Evolutionary conservation across 1,139 yeast species (phyloP).

Genomic region (Debaryomycetaceae sp.): DNA sequence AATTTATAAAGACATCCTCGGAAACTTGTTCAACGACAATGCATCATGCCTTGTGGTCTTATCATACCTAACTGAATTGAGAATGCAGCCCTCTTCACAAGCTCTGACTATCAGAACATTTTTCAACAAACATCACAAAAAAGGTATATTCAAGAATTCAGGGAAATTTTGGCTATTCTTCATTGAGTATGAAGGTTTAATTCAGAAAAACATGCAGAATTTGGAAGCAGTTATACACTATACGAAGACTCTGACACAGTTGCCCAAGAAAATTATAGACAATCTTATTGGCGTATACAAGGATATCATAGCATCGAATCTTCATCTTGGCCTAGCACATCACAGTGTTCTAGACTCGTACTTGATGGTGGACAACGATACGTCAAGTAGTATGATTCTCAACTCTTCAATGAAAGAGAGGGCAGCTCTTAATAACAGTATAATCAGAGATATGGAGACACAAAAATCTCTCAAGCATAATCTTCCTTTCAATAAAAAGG

Average conservation of each 20-base stretch:
- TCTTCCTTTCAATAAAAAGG: slow-evolving; percentile 13
- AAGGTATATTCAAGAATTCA: slow-evolving; percentile 34
- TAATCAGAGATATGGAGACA: slow-evolving; percentile 13
- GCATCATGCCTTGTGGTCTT: slow-evolving; percentile 25
- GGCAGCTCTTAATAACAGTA: slow-evolving; percentile 18
- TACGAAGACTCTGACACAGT: slow-evolving; percentile 37
- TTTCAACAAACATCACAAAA: slow-evolving; percentile 39
- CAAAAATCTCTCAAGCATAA: slow-evolving; percentile 5
- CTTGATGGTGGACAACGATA: slow-evolving; percentile 20
- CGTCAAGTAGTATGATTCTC: slow-evolving; percentile 24
- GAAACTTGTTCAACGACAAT: slow-evolving; percentile 26
- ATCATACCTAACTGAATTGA: slow-evolving; percentile 14
- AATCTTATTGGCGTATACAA: slow-evolving; percentile 22
- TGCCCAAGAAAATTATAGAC: slow-evolving; percentile 49
- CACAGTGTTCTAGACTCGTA: slow-evolving; percentile 13
- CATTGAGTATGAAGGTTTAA: slow-evolving; percentile 49
- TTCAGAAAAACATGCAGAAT: slow-evolving; percentile 39
- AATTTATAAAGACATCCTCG: slow-evolving; percentile 9
- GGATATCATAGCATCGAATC: slow-evolving; percentile 23
- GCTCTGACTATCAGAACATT: slow-evolving; percentile 25
- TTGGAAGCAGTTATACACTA: slow-evolving; percentile 40
- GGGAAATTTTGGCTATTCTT: slow-evolving; percentile 54
- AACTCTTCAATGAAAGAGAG: slow-evolving; percentile 23
- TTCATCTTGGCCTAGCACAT: slow-evolving; percentile 2
- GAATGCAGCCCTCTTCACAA: not conserved